A percentile compares a stretch with the other conserved stretches of the same genome.
phyloP scores from a whole-genome alignment of 129 eudicot genomes.

The Apium graveolens region DNA sequence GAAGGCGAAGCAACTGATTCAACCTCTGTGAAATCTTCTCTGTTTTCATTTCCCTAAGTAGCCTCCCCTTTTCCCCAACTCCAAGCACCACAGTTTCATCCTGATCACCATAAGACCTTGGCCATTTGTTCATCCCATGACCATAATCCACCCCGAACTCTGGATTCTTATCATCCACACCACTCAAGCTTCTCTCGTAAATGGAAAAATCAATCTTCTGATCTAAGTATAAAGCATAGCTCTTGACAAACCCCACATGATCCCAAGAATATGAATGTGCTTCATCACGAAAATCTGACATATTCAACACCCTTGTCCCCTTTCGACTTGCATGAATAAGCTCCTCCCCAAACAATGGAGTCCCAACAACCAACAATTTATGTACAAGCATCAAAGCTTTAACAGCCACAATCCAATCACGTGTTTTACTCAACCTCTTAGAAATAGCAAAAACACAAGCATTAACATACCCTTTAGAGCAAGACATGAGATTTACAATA shows the following conservation, averaged over 20 bases:
- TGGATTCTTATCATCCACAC: slow-evolving; percentile 27
- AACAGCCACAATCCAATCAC: slow-evolving; percentile 72
- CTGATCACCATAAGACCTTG: slow-evolving; percentile 40
- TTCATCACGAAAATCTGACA: slow-evolving; percentile 62
- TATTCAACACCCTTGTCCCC: slow-evolving; percentile 52
- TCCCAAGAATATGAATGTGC: slow-evolving; percentile 72
- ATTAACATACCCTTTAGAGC: slow-evolving; percentile 30
- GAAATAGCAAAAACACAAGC: slow-evolving; percentile 41
- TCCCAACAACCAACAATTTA: slow-evolving; percentile 47
- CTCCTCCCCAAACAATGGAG: slow-evolving; percentile 32
- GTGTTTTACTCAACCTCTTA: slow-evolving; percentile 44
- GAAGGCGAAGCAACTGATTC: slow-evolving; percentile 41
- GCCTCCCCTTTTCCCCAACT: slow-evolving; percentile 25
- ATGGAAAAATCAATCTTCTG: slow-evolving; percentile 50
- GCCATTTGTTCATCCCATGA: slow-evolving; percentile 31
- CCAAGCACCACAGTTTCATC: slow-evolving; percentile 27
- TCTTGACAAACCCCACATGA: slow-evolving; percentile 57
- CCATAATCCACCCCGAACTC: slow-evolving; percentile 34
- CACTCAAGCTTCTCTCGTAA: slow-evolving; percentile 40
- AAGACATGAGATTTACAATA: slow-evolving; percentile 35
- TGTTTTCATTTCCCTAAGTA: slow-evolving; percentile 39
- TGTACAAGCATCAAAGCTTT: slow-evolving; percentile 58
- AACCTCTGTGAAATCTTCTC: slow-evolving; percentile 50
- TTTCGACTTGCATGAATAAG: slow-evolving; percentile 38
- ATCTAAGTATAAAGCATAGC: slow-evolving; percentile 50